These are phyloP conservation scores for Zygoascus ofunaensis DNA, from an alignment of 805 yeast species.

Conservation along the genomic window DNA sequence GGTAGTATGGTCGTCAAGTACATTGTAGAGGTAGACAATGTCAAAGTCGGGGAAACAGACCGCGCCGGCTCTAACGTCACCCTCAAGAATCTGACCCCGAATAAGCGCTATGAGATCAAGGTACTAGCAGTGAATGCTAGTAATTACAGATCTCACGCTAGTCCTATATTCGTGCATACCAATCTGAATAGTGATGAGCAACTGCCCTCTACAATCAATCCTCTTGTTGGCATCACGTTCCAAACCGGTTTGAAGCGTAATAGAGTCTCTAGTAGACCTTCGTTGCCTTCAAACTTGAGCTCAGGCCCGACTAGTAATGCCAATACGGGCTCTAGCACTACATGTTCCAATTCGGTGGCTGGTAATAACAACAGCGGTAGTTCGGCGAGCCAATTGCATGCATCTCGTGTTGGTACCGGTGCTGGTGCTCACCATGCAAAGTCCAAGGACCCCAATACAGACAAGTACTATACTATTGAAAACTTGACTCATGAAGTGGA, in stretches of 20 bases:
- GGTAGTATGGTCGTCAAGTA: conserved; percentile 22
- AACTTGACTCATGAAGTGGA: conserved; percentile 29
- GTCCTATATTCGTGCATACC: conserved; percentile 22
- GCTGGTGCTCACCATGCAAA: neutral
- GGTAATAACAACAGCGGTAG: neutral
- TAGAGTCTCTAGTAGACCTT: neutral
- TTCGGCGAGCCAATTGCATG: neutral
- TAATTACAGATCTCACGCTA: conserved; percentile 21
- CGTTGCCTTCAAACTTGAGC: neutral
- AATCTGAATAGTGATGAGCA: conserved; percentile 20
- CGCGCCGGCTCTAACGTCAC: conserved; percentile 26
- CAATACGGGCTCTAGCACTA: neutral
- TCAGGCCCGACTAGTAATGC: neutral
- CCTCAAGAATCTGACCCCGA: conserved; percentile 27
- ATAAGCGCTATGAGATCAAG: conserved; percentile 25
- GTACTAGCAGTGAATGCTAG: conserved; percentile 27
- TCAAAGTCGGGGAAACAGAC: conserved; percentile 27
- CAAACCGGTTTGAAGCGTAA: conserved; percentile 2
- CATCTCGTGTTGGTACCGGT: too few species aligned
- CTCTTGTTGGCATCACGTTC: conserved; percentile 4
- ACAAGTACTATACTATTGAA: conserved; percentile 26
- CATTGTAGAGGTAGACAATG: conserved; percentile 28
- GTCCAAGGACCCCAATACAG: neutral
- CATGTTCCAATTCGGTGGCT: neutral
- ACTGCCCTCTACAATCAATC: conserved; percentile 17